A percentile compares a stretch with the other conserved stretches of the same genome.
Evolutionary conservation across 306 rosid species (phyloP).

Genomic region (Rosa persica): DNA sequence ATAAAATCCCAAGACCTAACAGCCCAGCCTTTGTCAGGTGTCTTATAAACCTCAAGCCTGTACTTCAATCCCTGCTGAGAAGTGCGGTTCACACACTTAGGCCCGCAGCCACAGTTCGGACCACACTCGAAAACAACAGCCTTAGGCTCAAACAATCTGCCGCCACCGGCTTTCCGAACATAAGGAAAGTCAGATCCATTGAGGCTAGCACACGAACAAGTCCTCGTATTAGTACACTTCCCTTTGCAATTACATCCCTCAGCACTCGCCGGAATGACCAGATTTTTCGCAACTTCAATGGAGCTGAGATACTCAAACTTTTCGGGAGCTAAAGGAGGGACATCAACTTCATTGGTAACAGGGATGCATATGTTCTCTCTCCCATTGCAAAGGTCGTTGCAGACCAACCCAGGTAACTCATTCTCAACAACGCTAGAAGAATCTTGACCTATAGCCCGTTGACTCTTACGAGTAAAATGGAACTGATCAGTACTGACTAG

Average conservation of each 20-base stretch:
- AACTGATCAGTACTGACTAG: conserved; percentile 19
- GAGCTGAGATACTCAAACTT: conserved; percentile 18
- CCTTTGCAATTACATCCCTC: conserved; percentile 31
- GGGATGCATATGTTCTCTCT: conserved; percentile 23
- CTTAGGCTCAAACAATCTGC: conserved; percentile 26
- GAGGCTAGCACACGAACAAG: conserved; percentile 26
- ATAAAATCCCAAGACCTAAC: conserved; percentile 32
- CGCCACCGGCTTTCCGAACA: conserved; percentile 24
- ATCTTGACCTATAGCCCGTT: neutral
- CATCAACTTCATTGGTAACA: conserved; percentile 24
- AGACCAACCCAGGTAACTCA: conserved; percentile 28
- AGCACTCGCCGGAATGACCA: conserved; percentile 13
- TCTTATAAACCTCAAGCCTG: conserved; percentile 28
- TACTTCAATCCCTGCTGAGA: conserved; percentile 28
- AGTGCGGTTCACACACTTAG: conserved; percentile 23
- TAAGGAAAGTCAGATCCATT: conserved; percentile 29
- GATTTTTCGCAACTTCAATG: neutral
- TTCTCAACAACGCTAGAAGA: conserved; percentile 1
- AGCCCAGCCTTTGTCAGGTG: conserved; percentile 30
- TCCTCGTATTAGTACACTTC: conserved; percentile 14
- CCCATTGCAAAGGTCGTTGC: conserved; percentile 25
- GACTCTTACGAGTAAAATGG: conserved; percentile 19
- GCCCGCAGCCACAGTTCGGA: conserved; percentile 30
- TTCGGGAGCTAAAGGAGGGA: conserved; percentile 15
- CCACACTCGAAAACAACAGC: conserved; percentile 35